These are phyloP conservation scores for Dothiorella sarmentorum DNA, from an alignment of 2,329 filamentous ascomycete genomes.

Conservation along the genomic window DNA sequence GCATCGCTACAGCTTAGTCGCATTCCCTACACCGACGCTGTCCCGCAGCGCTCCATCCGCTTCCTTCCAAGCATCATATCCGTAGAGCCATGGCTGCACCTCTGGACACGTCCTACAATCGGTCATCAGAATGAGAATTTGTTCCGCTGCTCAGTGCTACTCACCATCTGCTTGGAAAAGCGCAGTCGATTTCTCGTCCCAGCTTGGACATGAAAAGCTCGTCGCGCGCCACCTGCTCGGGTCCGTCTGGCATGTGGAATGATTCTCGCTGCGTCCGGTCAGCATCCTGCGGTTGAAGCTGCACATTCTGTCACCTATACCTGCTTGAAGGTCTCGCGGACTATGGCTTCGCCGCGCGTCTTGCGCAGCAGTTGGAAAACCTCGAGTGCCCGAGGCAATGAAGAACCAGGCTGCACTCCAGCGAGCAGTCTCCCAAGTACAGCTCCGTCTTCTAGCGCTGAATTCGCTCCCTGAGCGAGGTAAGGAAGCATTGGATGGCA, in stretches of 20 bases:
- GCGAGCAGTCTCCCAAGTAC: constrained; percentile 57
- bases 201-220: constrained; percentile 55
- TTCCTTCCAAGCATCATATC: constrained; percentile 33
- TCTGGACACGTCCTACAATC: constrained; percentile 29
- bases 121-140: not conserved
- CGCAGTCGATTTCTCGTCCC: constrained; percentile 49
- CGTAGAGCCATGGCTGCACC: constrained; percentile 35
- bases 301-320: too few species aligned
- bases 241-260: constrained; percentile 48
- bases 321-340: constrained; percentile 58
- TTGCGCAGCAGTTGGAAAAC: constrained; percentile 48
- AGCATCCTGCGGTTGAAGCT: too few species aligned
- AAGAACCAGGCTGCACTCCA: not conserved
- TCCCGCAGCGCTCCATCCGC: constrained; percentile 23
- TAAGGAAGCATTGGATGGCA: constrained; percentile 37
- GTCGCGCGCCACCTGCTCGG: constrained; percentile 58
- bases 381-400: constrained; percentile 28
- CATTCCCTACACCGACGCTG: not conserved
- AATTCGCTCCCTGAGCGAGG: constrained; percentile 54
- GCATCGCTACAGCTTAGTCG: constrained; percentile 4
- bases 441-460: constrained; percentile 64
- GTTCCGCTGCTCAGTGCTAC: not conserved
- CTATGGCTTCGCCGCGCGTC: constrained; percentile 53
- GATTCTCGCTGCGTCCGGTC: constrained; percentile 28
- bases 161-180: constrained; percentile 61